A percentile compares a stretch with the other conserved stretches of the same genome.
Evolutionary conservation across 768 basidiomycete genomes (phyloP).

Genomic region (Clathrus columnatus): DNA sequence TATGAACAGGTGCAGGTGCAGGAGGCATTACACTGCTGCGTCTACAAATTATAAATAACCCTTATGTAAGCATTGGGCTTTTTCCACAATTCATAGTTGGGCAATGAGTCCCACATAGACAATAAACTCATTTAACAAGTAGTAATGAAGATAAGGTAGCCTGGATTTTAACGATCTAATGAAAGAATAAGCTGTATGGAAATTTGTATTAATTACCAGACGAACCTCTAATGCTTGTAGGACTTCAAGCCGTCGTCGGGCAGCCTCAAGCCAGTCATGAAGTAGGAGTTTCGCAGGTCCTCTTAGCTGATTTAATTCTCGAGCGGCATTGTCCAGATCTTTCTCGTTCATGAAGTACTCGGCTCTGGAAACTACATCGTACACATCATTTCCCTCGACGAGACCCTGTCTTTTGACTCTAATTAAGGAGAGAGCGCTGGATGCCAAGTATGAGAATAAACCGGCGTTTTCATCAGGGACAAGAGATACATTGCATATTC

Average conservation of each 20-base stretch:
- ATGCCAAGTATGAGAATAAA: slow-evolving; percentile 77
- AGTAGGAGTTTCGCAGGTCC: slow-evolving; percentile 71
- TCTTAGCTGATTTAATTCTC: slow-evolving; percentile 85
- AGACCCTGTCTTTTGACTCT: slow-evolving; percentile 76
- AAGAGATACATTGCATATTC: slow-evolving; percentile 80
- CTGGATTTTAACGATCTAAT: slow-evolving; percentile 72
- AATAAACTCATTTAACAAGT: slow-evolving; percentile 53
- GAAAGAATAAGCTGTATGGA: slow-evolving; percentile 13
- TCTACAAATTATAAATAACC: neutral
- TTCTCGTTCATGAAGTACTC: slow-evolving; percentile 88
- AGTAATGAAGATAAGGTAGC: slow-evolving; percentile 76
- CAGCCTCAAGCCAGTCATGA: slow-evolving; percentile 87
- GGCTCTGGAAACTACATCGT: slow-evolving; percentile 80
- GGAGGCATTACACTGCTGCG: neutral
- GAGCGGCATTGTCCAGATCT: slow-evolving; percentile 80
- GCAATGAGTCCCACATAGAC: too few species aligned
- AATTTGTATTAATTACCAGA: slow-evolving; percentile 5
- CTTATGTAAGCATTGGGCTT: neutral
- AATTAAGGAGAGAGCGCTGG: slow-evolving; percentile 64
- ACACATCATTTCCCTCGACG: slow-evolving; percentile 70
- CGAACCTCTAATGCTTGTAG: slow-evolving; percentile 82
- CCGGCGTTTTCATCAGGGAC: slow-evolving; percentile 89
- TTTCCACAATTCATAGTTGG: too few species aligned
- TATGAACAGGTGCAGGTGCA: slow-evolving; percentile 56
- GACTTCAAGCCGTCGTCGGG: slow-evolving; percentile 79